These are phyloP conservation scores for Phytophthora hibernalis DNA, from an alignment of 352 stramenopile species.

Conservation along the genomic window DNA sequence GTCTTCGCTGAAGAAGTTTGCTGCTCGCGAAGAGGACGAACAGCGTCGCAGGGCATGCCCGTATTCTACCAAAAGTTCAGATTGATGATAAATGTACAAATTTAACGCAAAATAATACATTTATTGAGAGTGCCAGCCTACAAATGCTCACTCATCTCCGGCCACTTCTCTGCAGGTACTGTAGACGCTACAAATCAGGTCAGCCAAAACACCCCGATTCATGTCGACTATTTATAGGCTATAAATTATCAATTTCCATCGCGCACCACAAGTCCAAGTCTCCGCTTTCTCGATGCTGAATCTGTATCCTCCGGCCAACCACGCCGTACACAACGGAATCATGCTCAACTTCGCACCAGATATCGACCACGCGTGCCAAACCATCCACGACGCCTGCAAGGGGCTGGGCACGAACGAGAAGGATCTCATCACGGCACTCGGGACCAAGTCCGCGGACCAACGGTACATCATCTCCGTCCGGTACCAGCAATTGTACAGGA, in stretches of 20 bases:
- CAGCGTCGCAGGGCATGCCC: no score
- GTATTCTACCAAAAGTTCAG: no score
- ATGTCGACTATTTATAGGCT: no score
- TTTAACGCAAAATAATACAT: no score
- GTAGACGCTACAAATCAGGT: no score
- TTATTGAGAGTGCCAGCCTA: no score
- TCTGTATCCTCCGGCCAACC: slow-evolving; percentile 75
- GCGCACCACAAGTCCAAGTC: slow-evolving; percentile 2
- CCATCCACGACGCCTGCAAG: slow-evolving; percentile 73
- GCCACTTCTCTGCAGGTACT: no score
- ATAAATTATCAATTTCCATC: slow-evolving; percentile 12
- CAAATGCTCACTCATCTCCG: no score
- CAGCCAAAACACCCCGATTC: no score
- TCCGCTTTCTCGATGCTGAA: slow-evolving; percentile 60
- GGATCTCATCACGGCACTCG: slow-evolving; percentile 51
- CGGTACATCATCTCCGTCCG: slow-evolving; percentile 71
- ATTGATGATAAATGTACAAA: no score
- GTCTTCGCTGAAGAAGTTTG: neutral
- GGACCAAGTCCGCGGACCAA: slow-evolving; percentile 61
- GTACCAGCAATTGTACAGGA: slow-evolving; percentile 71
- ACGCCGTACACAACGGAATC: slow-evolving; percentile 64
- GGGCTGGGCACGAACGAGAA: slow-evolving; percentile 73
- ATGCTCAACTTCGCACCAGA: slow-evolving; percentile 49
- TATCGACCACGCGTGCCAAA: slow-evolving; percentile 61
- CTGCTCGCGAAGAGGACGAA: neutral